Base-by-base conservation (phyloP, 2,329 filamentous ascomycete species). In the Chaetomium sp. region DNA sequence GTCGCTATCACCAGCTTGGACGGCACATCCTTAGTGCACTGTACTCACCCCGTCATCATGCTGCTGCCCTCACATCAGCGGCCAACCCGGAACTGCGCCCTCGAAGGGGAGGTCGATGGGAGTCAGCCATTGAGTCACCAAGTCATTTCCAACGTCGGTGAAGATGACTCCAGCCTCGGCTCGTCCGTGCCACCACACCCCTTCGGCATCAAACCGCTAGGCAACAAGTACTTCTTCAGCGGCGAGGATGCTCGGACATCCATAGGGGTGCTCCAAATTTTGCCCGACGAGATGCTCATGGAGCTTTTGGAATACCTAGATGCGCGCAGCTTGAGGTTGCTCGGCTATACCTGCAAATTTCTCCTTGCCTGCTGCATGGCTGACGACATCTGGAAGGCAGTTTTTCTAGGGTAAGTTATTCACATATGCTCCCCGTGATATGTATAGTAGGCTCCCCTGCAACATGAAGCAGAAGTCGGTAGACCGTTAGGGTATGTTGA, bases 331-430 rank as follows among this genome's bases (percentile, higher is more conserved):
- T 79, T 98, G 60, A 77, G 88, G 63, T 78, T 77, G 8, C 79
- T 98, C 50, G 92, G 92, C 9, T 85, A 85, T 62, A 90, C 93
- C 6, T 97, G 93, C 81, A 92, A 88, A 75, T 93, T 91, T 60
- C 79, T 98, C 19, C 94, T 93, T 81, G 93, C 93, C 1, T 96
- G 94, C 74, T 90, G 89, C 62, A 83, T 89, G 57, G 87, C 87
- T 56, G 94, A 97, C 69, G 94, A 98, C 72, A 76, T 97, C 42
- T 98, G 94, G 94, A 93, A 95, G 77, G 78, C 87, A 21, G 77
- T 97, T 23, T 96, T 94, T 72, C 83, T 96, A 68, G 85, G 87
- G 93, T 97, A 87, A 86, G 92, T 87, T 65, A 64, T 57, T 55
- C 59, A 64, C 59, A 33, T 35, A 50, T 45, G 53, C 29, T 29